Base-by-base conservation (phyloP, 2,329 filamentous ascomycete genomes). In the Colletotrichum echinochloae region DNA sequence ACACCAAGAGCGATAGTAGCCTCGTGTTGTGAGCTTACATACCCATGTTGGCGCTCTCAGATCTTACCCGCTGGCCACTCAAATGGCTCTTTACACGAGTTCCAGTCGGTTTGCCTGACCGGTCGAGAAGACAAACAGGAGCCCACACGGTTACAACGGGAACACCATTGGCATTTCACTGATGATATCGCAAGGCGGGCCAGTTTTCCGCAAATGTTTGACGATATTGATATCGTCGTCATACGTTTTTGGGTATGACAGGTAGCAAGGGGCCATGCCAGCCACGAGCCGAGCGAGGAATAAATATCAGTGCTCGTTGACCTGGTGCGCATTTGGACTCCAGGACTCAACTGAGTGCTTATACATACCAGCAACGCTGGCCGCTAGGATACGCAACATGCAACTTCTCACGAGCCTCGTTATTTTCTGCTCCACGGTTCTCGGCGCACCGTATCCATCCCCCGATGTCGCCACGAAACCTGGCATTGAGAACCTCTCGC, bases 21-120 rank as follows among this genome's bases (percentile, higher is more conserved):
- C 57, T 68, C 59, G 46, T 55, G 63, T 59, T 41, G 62, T 52
- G 33, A 3, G 9, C 46, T 37, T 5, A 23, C 30, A 59, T 16
- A 18, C 41, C 33, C 7, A 52, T 62, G 64, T 68, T 71, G 63
- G 64, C 46, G 20, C 18, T 37, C 11, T 18, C 35, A 35, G 37
- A 59, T 68, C 51, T 68, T n/a, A 68, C 59, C 54, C 52, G 51
- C 33, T 20, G 9, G 52, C 68, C 64, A 68, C 57, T 48, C 49
- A 54, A 30, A 20, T 26, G 23, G 14, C n/a, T 49, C 48, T 48
- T 54, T 71, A 41, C n/a, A 44, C 51, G 46, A 33, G 35, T 23
- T 39, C 35, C 37, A 30, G 44, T 16, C 41, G 68, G 59, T 33
- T 37, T 54, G 23, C 28, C 8, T 37, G n/a, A 5, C 37, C 28